Percentiles rank a stretch among this genome's conserved stretches.
Conservation (phyloP, 2,329 filamentous ascomycete species). For the Arachnomyces sp. region DNA sequence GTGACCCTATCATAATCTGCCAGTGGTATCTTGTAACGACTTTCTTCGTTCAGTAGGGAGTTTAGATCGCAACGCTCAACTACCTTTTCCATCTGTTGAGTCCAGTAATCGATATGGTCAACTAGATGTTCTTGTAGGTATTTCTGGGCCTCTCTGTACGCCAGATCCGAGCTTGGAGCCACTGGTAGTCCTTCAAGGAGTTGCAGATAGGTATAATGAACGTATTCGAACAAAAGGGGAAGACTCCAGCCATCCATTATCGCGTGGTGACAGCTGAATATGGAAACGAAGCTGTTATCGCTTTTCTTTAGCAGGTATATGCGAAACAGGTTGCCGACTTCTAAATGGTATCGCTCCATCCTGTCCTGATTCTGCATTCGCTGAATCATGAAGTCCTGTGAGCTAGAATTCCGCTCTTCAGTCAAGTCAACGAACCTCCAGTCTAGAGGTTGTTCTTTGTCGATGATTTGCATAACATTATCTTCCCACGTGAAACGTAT, state of each 20-base stretch:
- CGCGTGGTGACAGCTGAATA: conserved; percentile 1
- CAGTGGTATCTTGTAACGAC: conserved; percentile 1
- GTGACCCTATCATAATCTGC: not conserved
- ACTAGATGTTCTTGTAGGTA: not conserved
- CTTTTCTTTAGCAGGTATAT: not conserved
- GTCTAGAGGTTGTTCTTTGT: conserved; percentile 1
- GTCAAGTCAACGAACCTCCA: not conserved
- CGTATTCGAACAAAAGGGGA: conserved; percentile 1
- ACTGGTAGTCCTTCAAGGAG: not conserved
- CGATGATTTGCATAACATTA: not conserved
- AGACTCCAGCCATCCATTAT: conserved; percentile 2
- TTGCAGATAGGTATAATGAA: conserved; percentile 1
- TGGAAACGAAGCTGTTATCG: not conserved
- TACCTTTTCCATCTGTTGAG: not conserved
- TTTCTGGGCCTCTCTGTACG: not conserved
- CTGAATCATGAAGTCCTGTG: not conserved
- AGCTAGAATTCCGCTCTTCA: not conserved
- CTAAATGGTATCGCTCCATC: not conserved
- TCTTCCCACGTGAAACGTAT: not conserved
- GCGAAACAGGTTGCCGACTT: not conserved
- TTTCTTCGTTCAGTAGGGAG: conserved; percentile 1
- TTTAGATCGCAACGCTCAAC: conserved; percentile 1
- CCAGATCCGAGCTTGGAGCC: not conserved
- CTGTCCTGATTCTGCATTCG: not conserved
- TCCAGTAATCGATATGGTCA: conserved; percentile 1